Conservation (phyloP, 164 flowering plant genomes). For the Chloranthus sessilifolius region DNA sequence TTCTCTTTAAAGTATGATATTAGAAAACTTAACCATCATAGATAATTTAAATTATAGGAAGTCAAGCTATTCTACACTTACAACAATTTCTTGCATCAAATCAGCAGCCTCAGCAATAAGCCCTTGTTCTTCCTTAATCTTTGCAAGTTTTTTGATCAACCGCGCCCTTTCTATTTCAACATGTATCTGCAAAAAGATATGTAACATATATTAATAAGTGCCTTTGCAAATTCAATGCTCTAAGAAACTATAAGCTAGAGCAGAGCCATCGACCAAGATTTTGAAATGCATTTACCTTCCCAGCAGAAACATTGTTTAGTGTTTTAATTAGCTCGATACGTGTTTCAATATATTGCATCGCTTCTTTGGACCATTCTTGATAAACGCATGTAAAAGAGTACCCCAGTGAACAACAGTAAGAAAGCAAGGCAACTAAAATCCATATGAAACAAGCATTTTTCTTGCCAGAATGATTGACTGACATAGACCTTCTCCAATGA, state of each 20-base stretch:
- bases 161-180: slow-evolving; percentile 94
- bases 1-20: too few species aligned
- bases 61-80: slow-evolving; percentile 25
- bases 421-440: too few species aligned
- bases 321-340: slow-evolving; percentile 87
- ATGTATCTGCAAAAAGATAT: slow-evolving; percentile 51
- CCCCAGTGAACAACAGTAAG: too few species aligned
- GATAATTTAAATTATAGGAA: not conserved
- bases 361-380: slow-evolving; percentile 97
- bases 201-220: not conserved
- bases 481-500: too few species aligned
- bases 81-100: slow-evolving; percentile 98
- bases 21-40: too few species aligned
- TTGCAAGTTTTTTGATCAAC: slow-evolving; percentile 80
- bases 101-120: slow-evolving; percentile 96
- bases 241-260: not conserved
- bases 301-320: slow-evolving; percentile 87
- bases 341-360: slow-evolving; percentile 90
- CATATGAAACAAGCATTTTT: too few species aligned
- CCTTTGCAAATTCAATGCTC: too few species aligned
- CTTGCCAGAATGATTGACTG: too few species aligned
- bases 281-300: slow-evolving; percentile 55
- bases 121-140: slow-evolving; percentile 94
- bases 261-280: not conserved
- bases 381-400: too few species aligned